Conservation (phyloP, 2,329 filamentous ascomycete species). For the Graphium sp. region DNA sequence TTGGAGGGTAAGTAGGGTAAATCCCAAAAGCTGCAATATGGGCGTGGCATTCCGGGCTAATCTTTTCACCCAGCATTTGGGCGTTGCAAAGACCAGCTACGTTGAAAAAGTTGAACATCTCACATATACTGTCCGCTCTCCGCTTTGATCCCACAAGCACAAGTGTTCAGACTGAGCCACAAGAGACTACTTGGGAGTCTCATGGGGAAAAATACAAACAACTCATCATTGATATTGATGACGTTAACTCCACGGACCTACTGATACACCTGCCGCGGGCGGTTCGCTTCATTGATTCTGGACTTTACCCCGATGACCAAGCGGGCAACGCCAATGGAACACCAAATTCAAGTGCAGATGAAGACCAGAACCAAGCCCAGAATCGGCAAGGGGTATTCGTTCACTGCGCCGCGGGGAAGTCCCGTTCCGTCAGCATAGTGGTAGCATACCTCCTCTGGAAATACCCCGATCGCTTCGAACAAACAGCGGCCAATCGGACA, state of each 20-base stretch:
- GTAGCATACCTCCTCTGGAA: conserved; percentile 72
- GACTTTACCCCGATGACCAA: conserved; percentile 22
- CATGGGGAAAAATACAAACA: conserved; percentile 48
- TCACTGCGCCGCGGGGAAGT: conserved; percentile 87
- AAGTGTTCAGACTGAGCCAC: conserved; percentile 31
- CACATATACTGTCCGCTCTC: conserved; percentile 77
- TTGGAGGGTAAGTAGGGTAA: conserved; percentile 17
- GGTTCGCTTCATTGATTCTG: conserved; percentile 70
- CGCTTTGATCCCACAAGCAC: conserved; percentile 27
- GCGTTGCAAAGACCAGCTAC: conserved; percentile 55
- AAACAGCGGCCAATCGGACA: conserved; percentile 22
- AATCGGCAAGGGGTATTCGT: conserved; percentile 28
- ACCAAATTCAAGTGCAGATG: not conserved
- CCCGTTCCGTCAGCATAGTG: conserved; percentile 70
- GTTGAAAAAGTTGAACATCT: conserved; percentile 59
- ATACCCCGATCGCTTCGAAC: conserved; percentile 34
- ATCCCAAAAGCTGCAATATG: not conserved
- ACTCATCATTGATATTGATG: conserved; percentile 70
- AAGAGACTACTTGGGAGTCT: conserved; percentile 28
- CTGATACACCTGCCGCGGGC: conserved; percentile 63
- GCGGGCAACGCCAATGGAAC: not conserved
- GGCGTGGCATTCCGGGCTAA: not conserved
- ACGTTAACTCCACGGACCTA: conserved; percentile 78
- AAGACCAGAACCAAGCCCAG: conserved; percentile 1
- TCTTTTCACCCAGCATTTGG: conserved; percentile 45